Percentiles rank a stretch among this genome's conserved stretches.
phyloP scores from a whole-genome alignment of 225 moss, liverwort and hornwort species.

The Ulota crispa region DNA sequence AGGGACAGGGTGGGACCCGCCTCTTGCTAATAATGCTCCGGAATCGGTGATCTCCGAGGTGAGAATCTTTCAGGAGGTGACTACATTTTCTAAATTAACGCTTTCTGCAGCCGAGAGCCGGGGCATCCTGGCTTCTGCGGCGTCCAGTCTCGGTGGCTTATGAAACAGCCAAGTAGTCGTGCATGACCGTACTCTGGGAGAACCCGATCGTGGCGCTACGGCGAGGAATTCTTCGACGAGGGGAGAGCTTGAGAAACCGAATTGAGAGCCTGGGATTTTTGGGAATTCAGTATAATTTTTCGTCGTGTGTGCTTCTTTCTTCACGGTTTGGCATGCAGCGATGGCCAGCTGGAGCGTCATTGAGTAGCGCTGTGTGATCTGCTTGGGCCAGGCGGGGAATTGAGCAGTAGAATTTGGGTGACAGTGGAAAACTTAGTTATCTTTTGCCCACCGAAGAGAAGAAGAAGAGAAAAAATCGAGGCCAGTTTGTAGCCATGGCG shows the following conservation, averaged over 20 bases:
- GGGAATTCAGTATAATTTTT: neutral
- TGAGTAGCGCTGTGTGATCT: neutral
- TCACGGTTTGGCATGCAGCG: neutral
- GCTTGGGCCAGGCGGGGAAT: neutral
- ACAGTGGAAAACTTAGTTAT: neutral
- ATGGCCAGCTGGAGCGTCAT: too few relatives aligned
- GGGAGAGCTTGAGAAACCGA: too few relatives aligned
- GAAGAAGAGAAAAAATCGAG: neutral
- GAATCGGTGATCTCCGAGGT: neutral
- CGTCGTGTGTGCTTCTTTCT: neutral
- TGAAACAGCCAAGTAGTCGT: conserved; percentile 15
- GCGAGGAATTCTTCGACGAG: neutral
- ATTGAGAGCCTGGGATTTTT: neutral
- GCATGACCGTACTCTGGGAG: neutral
- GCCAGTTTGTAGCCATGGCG: neutral
- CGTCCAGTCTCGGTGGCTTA: conserved; percentile 30
- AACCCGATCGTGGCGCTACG: neutral
- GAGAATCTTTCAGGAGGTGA: neutral
- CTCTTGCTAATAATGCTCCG: conserved; percentile 20
- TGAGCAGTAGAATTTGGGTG: neutral
- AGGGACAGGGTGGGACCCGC: neutral
- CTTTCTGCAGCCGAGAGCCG: conserved; percentile 24
- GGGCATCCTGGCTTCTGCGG: conserved; percentile 29
- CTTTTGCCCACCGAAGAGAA: neutral
- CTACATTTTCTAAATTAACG: neutral